Percentiles rank a stretch among this genome's conserved stretches.
Evolutionary conservation across 352 stramenopile species (phyloP).

Genomic region (Phytophthora sojae): DNA sequence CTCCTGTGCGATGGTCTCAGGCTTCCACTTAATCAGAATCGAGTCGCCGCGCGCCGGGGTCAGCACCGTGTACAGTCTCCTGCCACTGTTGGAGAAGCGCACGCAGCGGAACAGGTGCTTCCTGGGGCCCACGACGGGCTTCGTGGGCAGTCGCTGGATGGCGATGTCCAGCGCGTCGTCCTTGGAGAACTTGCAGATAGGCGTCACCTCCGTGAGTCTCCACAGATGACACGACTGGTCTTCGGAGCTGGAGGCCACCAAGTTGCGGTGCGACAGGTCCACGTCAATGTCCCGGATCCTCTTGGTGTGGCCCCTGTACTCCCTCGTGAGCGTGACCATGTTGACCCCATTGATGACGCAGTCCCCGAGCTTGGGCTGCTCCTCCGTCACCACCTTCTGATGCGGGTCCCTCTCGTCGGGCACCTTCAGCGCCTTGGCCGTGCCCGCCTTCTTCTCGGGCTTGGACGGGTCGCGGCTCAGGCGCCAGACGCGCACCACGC

Average conservation of each 20-base stretch:
- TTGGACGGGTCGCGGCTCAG: constrained; percentile 61
- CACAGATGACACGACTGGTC: constrained; percentile 85
- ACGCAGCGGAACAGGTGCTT: constrained; percentile 89
- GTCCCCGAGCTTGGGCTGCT: constrained; percentile 67
- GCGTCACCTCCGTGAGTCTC: constrained; percentile 70
- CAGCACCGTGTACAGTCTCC: constrained; percentile 76
- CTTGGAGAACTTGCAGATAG: constrained; percentile 78
- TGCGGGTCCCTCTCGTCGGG: constrained; percentile 28
- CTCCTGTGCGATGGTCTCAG: constrained; percentile 69
- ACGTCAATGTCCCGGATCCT: constrained; percentile 86
- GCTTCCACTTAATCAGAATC: constrained; percentile 85
- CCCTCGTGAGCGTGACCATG: constrained; percentile 72
- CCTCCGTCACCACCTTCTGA: constrained; percentile 27
- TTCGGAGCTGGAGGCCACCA: constrained; percentile 80
- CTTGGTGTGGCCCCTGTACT: constrained; percentile 82
- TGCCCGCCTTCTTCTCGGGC: constrained; percentile 51
- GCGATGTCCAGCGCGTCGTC: constrained; percentile 78
- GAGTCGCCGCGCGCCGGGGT: constrained; percentile 79
- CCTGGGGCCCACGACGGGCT: constrained; percentile 44
- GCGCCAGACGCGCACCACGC: constrained; percentile 78
- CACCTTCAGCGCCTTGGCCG: constrained; percentile 47
- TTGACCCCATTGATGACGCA: constrained; percentile 53
- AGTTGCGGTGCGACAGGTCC: constrained; percentile 80
- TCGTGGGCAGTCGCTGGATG: constrained; percentile 56
- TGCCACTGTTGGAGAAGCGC: constrained; percentile 74